Base-by-base conservation (phyloP, 495 filamentous ascomycete species). In the Aspergillus bridgeri region DNA sequence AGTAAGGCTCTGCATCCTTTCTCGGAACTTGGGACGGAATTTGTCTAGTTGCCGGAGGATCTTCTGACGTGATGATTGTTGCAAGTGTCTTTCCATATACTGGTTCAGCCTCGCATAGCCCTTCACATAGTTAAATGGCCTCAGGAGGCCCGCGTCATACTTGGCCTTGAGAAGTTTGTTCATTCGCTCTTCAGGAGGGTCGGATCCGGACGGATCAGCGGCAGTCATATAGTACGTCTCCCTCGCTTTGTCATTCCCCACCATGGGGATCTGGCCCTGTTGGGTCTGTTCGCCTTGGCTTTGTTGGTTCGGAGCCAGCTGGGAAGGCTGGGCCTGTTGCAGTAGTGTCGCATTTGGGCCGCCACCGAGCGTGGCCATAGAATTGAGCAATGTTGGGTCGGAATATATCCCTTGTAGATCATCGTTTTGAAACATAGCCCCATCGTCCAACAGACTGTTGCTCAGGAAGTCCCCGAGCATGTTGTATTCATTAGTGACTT, bases 111-210 rank as follows among this genome's bases (percentile, higher is more conserved):
- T 81, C 7, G 91, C 89, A 65, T 98, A 98, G 11, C 95, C 94
- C 64, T 96, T 95, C 60, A 96, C 88, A 71, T 98, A 98, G 70
- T 96, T 97, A 80, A 98, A 98, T 8, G 94, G 94, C 66, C 92
- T 92, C 60, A 98, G 77, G 61, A 98, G 79, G 5, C 94, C 94
- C 2, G 94, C 94, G 64, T 96, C 91, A 65, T 93, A 91, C 69
- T 98, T 98, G 47, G 95, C 94, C 69, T 89, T 88, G 53, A 98
- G 83, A 1, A 98, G 86, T 63, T 92, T 91, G 70, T 94, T 89
- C 90, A 98, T 95, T 56, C 95, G 86, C 68, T 96, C 89, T 71
- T 96, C 92, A 23, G 94, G 92, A 17, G 88, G 85, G 67, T 94
- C 91, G 59, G 90, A 92, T 38, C 94, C 94, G 7, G 89, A 86